Percentiles rank a stretch among this genome's conserved stretches.
Evolutionary conservation across 2,329 filamentous ascomycete species (phyloP).

Genomic region (Talaromyces verruculosus): DNA sequence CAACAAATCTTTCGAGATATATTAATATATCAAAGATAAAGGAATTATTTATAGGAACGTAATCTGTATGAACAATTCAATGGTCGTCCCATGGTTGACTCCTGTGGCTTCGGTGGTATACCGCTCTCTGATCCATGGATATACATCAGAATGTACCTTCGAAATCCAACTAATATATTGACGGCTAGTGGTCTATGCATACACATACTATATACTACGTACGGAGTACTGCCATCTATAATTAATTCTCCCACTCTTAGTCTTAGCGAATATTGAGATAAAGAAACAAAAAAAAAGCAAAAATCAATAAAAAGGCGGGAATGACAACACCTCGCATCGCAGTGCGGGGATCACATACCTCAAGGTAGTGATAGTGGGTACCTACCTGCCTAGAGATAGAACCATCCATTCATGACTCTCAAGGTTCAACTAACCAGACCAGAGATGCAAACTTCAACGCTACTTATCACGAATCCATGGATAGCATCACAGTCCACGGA

Average conservation of each 20-base stretch:
- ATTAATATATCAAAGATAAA: background rate
- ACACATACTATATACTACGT: background rate
- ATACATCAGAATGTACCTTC: background rate
- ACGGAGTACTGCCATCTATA: background rate
- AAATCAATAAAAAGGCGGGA: constrained; percentile 10
- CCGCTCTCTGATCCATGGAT: background rate
- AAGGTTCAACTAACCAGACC: background rate
- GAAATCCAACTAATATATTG: background rate
- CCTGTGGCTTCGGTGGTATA: background rate
- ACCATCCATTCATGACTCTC: background rate
- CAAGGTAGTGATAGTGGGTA: background rate
- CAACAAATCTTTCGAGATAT: background rate
- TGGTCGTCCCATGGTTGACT: background rate
- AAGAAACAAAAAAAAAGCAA: constrained; percentile 17
- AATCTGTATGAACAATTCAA: background rate
- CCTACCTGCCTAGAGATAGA: background rate
- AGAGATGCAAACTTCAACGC: background rate
- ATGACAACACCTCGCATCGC: constrained; percentile 18
- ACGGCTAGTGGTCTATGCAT: background rate
- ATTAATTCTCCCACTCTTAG: background rate
- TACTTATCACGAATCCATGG: background rate
- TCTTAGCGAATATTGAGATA: background rate
- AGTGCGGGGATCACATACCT: constrained; percentile 12
- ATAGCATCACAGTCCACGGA: background rate
- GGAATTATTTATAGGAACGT: background rate